Base-by-base conservation (phyloP, 2,329 filamentous ascomycete genomes). In the Zalaria sp. region DNA sequence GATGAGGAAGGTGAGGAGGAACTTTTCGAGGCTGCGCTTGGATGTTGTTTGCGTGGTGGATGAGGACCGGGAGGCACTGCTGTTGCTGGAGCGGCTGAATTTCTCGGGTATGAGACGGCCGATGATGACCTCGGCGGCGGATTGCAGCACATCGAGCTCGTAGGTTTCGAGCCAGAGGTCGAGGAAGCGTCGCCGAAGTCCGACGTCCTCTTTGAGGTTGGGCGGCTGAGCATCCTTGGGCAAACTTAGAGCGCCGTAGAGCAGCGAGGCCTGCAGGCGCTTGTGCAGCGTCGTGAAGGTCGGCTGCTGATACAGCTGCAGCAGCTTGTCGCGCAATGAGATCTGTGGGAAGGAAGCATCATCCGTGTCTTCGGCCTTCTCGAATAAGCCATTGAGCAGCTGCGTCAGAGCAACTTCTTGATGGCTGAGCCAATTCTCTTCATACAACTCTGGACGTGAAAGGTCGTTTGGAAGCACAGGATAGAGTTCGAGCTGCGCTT, bases 361-460 rank as follows among this genome's bases (percentile, higher is more conserved):
- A 44, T n/a, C 51, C 43, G 25, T 57, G 50, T 51, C 56, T 10
- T 60, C 55, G 0, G 60, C 56, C 4, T 62, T 54, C 31, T 66
- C 56, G 49, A 77, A 74, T 38, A 78, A 57, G 9, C 62, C 61
- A 53, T 80, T 81, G 37, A 75, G 55, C 5, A 79, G 60, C 51
- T 79, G 75, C 0, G 73, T 73, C 36, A 80, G 68, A 32, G 73
- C 69, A 25, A 72, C 60, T 51, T 80, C 76, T 51, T 80, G 75
- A 46, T 79, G 70, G 8, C 62, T 65, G 32, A 80, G 68, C 75
- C 76, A 80, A 43, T 70, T 65, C 37, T 79, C 74, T 50, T 79
- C 75, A 53, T 79, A 79, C 47, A 80, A 62, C 41, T 70, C 65
- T n/a, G 74, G 66, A 38, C 69, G 68, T 2, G 62, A 58, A 26